phyloP scores from a whole-genome alignment of 2,329 filamentous ascomycete species.

The Apiospora sp. region DNA sequence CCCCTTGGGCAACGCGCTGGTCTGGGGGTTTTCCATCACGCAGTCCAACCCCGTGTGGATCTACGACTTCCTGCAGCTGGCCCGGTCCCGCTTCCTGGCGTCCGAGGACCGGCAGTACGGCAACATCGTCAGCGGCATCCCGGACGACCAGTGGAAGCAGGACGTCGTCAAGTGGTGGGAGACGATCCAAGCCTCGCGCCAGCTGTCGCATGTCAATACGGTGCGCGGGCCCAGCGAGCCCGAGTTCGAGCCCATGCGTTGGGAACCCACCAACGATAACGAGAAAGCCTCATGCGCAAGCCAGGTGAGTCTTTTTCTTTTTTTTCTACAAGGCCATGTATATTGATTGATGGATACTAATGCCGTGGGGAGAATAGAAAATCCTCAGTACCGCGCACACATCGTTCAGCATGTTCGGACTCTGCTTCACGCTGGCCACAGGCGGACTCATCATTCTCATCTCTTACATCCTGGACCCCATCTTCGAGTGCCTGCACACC shows the following conservation, averaged over 20 bases:
- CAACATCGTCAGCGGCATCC: background rate
- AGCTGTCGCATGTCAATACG: background rate
- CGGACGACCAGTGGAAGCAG: conserved; percentile 7
- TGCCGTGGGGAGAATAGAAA: no score
- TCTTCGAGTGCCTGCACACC: background rate
- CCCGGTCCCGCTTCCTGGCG: background rate
- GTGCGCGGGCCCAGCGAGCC: background rate
- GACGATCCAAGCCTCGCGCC: background rate
- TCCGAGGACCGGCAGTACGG: background rate
- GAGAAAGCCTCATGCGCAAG: background rate
- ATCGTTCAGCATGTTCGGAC: background rate
- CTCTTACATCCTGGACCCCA: background rate
- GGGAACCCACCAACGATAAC: background rate
- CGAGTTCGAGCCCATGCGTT: background rate
- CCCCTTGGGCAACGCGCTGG: background rate
- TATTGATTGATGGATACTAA: no score
- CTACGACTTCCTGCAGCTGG: background rate
- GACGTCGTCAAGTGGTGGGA: conserved; percentile 3
- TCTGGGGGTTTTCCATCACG: no score
- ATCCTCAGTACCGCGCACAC: background rate
- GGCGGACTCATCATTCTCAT: background rate
- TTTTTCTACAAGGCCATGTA: no score
- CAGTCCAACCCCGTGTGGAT: background rate
- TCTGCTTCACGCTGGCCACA: background rate
- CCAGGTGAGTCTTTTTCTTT: background rate